Conservation (phyloP, 441 rosid genomes). For the Theobroma grandiflorum region DNA sequence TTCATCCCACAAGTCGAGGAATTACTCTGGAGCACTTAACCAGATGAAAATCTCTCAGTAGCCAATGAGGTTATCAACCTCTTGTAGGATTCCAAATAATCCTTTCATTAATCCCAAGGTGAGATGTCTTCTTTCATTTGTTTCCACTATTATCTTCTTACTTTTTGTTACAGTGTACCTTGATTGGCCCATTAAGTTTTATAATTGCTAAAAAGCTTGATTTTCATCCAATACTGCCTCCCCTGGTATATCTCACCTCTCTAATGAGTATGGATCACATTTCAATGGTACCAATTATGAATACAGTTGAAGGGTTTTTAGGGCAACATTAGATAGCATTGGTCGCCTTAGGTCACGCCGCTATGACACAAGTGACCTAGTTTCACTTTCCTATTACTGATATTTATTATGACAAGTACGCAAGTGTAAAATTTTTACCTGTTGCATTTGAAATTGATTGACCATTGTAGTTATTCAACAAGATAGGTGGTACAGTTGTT, state of each 20-base stretch:
- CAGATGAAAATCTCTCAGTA: constrained; percentile 45
- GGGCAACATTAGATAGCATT: constrained; percentile 58
- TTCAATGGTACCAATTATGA: constrained; percentile 55
- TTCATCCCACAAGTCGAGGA: constrained; percentile 47
- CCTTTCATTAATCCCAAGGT: constrained; percentile 61
- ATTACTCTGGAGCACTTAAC: constrained; percentile 37
- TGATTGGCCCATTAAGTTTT: constrained; percentile 10
- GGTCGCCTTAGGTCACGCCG: constrained; percentile 64
- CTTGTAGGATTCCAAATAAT: constrained; percentile 49
- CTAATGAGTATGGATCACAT: constrained; percentile 59
- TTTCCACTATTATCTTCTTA: not conserved
- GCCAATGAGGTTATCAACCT: constrained; percentile 42
- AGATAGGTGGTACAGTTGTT: constrained; percentile 27
- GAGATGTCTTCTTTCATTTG: not conserved
- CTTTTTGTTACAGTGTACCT: not conserved
- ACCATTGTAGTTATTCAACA: constrained; percentile 11
- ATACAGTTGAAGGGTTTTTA: constrained; percentile 65
- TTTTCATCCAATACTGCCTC: constrained; percentile 52
- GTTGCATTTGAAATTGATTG: constrained; percentile 9
- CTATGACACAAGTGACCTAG: constrained; percentile 47
- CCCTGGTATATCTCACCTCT: constrained; percentile 61
- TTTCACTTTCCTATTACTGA: constrained; percentile 44
- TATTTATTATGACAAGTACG: constrained; percentile 13
- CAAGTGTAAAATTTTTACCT: constrained; percentile 9
- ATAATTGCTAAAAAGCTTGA: constrained; percentile 29